These are phyloP conservation scores for Phytophthora pisi DNA, from an alignment of 352 stramenopile genomes.

Conservation along the genomic window DNA sequence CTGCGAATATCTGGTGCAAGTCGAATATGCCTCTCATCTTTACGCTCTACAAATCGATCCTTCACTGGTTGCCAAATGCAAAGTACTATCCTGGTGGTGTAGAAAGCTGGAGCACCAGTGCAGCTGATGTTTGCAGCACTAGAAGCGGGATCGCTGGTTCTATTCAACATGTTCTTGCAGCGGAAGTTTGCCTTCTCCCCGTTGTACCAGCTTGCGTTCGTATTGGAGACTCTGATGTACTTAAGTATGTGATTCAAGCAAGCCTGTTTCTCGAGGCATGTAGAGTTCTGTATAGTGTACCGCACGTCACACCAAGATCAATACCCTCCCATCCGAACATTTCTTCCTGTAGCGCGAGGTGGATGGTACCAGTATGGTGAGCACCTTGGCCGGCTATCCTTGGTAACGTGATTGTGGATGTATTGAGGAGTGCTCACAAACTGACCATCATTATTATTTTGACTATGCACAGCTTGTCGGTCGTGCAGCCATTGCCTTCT, in stretches of 20 bases:
- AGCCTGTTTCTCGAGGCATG: not conserved
- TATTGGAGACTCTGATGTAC: conserved; percentile 33
- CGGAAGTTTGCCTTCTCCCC: conserved; percentile 36
- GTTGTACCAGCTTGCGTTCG: conserved; percentile 38
- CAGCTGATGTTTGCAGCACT: conserved; percentile 25
- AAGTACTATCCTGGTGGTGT: conserved; percentile 28
- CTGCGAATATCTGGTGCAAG: conserved; percentile 29
- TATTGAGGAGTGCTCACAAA: too few species aligned
- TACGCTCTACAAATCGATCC: conserved; percentile 28
- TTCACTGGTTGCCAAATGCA: conserved; percentile 36
- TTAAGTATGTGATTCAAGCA: conserved; percentile 5
- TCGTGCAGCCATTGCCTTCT: too few species aligned
- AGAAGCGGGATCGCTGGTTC: conserved; percentile 33
- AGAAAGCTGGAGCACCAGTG: not conserved
- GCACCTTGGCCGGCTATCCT: too few species aligned
- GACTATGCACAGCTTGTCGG: too few species aligned
- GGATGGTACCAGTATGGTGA: too few species aligned
- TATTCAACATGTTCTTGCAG: conserved; percentile 22
- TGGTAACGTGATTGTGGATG: too few species aligned
- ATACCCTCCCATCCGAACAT: too few species aligned
- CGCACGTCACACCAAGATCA: too few species aligned
- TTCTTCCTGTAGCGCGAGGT: too few species aligned
- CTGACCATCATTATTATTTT: too few species aligned
- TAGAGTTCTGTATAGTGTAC: too few species aligned
- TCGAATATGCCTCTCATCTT: conserved; percentile 41